These are phyloP conservation scores for Rubia peregrina DNA, from an alignment of 305 asterid species.

Conservation along the genomic window DNA sequence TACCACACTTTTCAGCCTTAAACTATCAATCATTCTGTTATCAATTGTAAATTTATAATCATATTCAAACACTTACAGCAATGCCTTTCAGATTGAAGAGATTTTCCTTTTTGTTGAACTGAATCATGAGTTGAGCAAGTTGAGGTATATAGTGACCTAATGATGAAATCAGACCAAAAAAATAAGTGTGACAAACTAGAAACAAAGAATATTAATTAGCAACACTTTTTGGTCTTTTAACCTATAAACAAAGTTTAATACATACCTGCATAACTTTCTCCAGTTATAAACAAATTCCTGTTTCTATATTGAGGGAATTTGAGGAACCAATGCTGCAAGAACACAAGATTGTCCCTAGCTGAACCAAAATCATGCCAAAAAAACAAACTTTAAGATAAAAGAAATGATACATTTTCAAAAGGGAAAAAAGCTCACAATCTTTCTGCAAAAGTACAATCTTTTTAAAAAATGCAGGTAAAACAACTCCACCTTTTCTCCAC, in stretches of 20 bases:
- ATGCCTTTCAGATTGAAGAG: constrained; percentile 54
- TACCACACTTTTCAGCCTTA: neutral
- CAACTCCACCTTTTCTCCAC: neutral
- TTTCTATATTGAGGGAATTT: constrained; percentile 44
- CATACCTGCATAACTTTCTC: constrained; percentile 67
- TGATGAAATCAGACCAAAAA: constrained; percentile 16
- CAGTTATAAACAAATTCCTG: constrained; percentile 46
- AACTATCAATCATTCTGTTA: constrained; percentile 11
- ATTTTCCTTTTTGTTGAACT: constrained; percentile 37
- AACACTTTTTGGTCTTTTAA: constrained; percentile 4
- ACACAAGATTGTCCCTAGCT: constrained; percentile 55
- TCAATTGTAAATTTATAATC: neutral
- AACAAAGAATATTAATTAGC: neutral
- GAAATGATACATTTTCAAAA: neutral
- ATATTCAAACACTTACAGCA: constrained; percentile 38
- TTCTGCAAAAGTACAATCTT: constrained; percentile 2
- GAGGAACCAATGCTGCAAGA: constrained; percentile 56
- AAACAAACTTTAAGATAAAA: constrained; percentile 21
- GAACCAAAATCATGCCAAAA: constrained; percentile 13
- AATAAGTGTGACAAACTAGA: constrained; percentile 5
- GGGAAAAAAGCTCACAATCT: constrained; percentile 12
- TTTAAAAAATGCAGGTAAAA: neutral
- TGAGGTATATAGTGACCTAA: constrained; percentile 67
- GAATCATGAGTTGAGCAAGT: constrained; percentile 54
- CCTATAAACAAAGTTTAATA: constrained; percentile 1